Evolutionary conservation across 805 yeast genomes (phyloP), one percentile per base, ranked within the genome.

Genomic region (Wickerhamiella azymoides): DNA sequence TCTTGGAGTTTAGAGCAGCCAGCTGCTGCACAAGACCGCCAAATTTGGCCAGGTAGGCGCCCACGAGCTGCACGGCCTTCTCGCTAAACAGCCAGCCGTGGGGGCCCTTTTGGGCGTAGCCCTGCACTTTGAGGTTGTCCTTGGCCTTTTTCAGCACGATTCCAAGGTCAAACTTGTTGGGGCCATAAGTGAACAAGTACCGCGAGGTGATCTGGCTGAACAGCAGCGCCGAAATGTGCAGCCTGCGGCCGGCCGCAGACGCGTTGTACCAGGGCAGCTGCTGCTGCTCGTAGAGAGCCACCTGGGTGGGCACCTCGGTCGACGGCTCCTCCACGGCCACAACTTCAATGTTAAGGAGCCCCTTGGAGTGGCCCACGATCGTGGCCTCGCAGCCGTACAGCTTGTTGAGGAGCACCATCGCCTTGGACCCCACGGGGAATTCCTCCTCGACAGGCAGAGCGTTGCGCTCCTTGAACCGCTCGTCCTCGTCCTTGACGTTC

Each of bases 21-120:
- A 50, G 64, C 57, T 48, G 62, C 40, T 58, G 54, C 58, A 84
- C 76, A 39, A 86, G 64, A 9, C 65, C 66, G 1, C 86, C 80
- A 67, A 84, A 92, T 42, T 67, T 68, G 10, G 57, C 54, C 54
- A 67, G 63, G 60, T 85, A 92, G 26, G 74, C 78, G 41, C 68
- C 64, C 40, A 92, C 61, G 51, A 88, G 66, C 28, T 73, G 69
- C 35, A 82, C 63, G 0, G 96, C 93, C 54, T 80, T 65, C 9
- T 76, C 77, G 51, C 93, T 82, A 62, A 69, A 92, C 54, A 79
- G 85, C 98, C 98, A 92, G 18, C 77, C 79, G 43, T 70, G 69
- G 21, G 68, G 72, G 36, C 63, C 67, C 56, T 79, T 77, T 49
- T 78, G 73, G 1, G 96, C 77, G 65, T 77, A 89, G 4, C 97